These are phyloP conservation scores for Paecilomyces formosus DNA, from an alignment of 2,329 filamentous ascomycete species.

Conservation along the genomic window DNA sequence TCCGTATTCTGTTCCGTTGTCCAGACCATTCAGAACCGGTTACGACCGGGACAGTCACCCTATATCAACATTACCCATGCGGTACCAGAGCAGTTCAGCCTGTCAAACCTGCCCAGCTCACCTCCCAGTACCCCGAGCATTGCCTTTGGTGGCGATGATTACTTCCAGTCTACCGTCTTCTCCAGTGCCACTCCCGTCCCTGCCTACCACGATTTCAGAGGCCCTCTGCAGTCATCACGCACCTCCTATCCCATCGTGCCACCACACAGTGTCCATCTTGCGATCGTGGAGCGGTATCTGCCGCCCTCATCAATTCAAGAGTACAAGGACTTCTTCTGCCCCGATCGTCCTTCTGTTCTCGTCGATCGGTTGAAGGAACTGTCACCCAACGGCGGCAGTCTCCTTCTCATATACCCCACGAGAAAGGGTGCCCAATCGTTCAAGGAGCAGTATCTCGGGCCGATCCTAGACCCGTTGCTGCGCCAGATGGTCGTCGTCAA, in stretches of 20 bases:
- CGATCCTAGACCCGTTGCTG: slow-evolving; percentile 54
- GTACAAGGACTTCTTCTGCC: slow-evolving; percentile 51
- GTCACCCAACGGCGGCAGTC: slow-evolving; percentile 48
- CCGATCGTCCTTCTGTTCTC: slow-evolving; percentile 49
- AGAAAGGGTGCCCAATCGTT: slow-evolving; percentile 51
- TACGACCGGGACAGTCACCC: slow-evolving; percentile 43
- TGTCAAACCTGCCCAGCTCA: slow-evolving; percentile 56
- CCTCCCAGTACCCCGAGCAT: slow-evolving; percentile 51
- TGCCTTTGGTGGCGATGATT: slow-evolving; percentile 47
- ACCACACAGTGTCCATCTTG: slow-evolving; percentile 53
- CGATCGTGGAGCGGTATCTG: slow-evolving; percentile 59
- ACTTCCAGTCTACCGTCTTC: slow-evolving; percentile 56
- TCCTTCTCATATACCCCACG: slow-evolving; percentile 58
- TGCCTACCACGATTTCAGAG: slow-evolving; percentile 50
- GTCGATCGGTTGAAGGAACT: slow-evolving; percentile 56
- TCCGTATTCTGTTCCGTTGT: slow-evolving; percentile 49
- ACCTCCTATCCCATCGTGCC: slow-evolving; percentile 53
- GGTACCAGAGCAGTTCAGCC: slow-evolving; percentile 54
- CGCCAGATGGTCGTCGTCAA: slow-evolving; percentile 53
- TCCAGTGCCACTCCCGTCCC: slow-evolving; percentile 54
- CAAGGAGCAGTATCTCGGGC: slow-evolving; percentile 52
- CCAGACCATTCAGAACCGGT: slow-evolving; percentile 46
- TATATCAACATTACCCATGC: slow-evolving; percentile 61
- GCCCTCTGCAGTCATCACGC: slow-evolving; percentile 36
- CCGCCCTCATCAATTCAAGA: slow-evolving; percentile 54